Conservation (phyloP, 495 filamentous ascomycete genomes). For the Penicillium bovifimosum region DNA sequence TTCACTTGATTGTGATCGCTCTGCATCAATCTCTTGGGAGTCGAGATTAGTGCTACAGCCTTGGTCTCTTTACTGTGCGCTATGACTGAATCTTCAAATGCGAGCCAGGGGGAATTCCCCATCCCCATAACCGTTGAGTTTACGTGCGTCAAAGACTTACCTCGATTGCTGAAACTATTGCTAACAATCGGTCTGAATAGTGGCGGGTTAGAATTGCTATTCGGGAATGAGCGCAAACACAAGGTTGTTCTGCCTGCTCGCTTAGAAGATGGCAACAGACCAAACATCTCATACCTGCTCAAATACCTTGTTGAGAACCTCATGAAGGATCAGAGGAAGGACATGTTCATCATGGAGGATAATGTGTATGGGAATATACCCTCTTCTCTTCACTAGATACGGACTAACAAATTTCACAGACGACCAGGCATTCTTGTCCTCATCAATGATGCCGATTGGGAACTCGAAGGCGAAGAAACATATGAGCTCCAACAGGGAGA, state of each 20-base stretch:
- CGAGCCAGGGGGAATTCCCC: constrained; percentile 4
- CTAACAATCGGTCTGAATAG: constrained; percentile 39
- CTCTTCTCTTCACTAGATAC: not conserved
- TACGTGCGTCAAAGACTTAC: constrained; percentile 47
- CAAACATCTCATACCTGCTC: constrained; percentile 74
- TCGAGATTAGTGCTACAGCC: not conserved
- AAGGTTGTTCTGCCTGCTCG: constrained; percentile 60
- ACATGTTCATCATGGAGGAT: constrained; percentile 82
- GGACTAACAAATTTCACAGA: constrained; percentile 40
- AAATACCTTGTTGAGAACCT: constrained; percentile 71
- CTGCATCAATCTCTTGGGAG: not conserved
- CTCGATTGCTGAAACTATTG: not conserved
- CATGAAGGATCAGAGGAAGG: constrained; percentile 81
- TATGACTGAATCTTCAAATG: constrained; percentile 9
- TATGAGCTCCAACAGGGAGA: constrained; percentile 79
- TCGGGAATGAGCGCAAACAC: constrained; percentile 73
- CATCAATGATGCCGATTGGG: constrained; percentile 98
- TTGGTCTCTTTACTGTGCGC: not conserved
- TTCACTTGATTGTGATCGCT: constrained; percentile 4
- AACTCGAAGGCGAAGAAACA: constrained; percentile 87
- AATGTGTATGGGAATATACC: constrained; percentile 63
- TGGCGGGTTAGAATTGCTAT: constrained; percentile 93
- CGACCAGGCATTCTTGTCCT: constrained; percentile 95
- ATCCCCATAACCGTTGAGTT: constrained; percentile 67
- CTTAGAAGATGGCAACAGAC: constrained; percentile 49